Base-by-base conservation (phyloP, 1,139 yeast genomes). In the Nakaseomyces sp. region DNA sequence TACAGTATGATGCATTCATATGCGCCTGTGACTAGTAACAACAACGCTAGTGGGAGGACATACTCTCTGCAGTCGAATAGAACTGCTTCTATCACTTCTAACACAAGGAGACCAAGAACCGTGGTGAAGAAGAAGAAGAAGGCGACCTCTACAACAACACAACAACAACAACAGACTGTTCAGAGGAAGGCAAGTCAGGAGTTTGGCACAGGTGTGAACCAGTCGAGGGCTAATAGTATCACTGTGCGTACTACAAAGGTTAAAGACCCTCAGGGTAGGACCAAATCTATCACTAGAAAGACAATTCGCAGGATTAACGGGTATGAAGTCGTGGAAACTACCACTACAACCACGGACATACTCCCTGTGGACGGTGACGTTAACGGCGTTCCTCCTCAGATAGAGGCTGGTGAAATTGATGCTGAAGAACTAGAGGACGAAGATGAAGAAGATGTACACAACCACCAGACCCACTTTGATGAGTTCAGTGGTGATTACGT, bases 301-400 rank as follows among this genome's bases (percentile, higher is more conserved):
- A 60, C 64, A 2, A 50, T 60, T 10, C 55, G 55, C 33, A 50
- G 59, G 41, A 46, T 57, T 8, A 58, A 61, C 43, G 65, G 64
- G 1, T 54, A 50, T 31, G 63, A 60, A 41, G 57, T 55, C 37
- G 57, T 61, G 12, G 63, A 59, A 37, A 60, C 64, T 3, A 58
- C 61, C 0, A 61, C 65, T 1, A 59, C 61, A 2, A 60, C 59
- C 5, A 56, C 56, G 4, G 45, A n/a, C 17, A 22, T 22, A 49
- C 15, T 49, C 5, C 19, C 38, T 19, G 24, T 19, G n/a, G n/a
- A n/a, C 10, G 37, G 18, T 13, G 37, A 24, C 13, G 25, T 12
- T 5, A 12, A 22, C 24, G 24, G 24, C 9, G 24, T 10, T 2
- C 37, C 25, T 4, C 25, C 37, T n/a, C n/a, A n/a, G n/a, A n/a